These are phyloP conservation scores for Macrotyloma uniflorum DNA, from an alignment of 306 rosid genomes.

Conservation along the genomic window DNA sequence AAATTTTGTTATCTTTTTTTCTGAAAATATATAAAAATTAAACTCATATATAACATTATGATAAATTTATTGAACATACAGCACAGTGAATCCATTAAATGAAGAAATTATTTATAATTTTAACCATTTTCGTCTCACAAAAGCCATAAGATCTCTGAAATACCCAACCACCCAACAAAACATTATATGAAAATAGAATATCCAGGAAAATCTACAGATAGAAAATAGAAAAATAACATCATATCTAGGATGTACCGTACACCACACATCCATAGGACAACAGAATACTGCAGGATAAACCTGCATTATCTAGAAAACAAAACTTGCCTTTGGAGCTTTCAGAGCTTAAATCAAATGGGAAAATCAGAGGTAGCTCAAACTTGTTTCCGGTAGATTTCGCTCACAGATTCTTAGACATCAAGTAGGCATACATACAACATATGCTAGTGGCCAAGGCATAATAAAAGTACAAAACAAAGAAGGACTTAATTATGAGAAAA, in stretches of 20 bases:
- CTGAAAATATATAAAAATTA: too few species aligned
- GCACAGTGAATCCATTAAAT: background rate
- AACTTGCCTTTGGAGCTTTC: constrained; percentile 25
- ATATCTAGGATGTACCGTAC: background rate
- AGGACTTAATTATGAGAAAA: background rate
- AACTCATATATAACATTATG: background rate
- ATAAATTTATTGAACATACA: too few species aligned
- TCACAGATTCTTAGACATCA: background rate
- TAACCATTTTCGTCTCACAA: background rate
- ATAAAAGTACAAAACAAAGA: background rate
- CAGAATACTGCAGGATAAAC: constrained; percentile 36
- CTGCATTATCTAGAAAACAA: constrained; percentile 22
- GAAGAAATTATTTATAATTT: background rate
- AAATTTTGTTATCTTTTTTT: too few species aligned
- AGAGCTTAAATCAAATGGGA: background rate
- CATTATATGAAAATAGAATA: background rate
- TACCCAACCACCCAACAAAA: background rate
- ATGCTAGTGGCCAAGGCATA: constrained; percentile 25
- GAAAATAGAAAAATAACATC: background rate
- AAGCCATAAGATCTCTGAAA: background rate
- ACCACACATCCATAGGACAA: constrained; percentile 31
- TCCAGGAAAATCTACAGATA: constrained; percentile 10
- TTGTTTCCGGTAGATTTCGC: background rate
- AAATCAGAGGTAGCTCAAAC: constrained; percentile 7
- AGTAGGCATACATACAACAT: constrained; percentile 17